Percentiles rank a stretch among this genome's conserved stretches.
phyloP scores from a whole-genome alignment of 73 alveolate genomes.

The Symbiodinium natans region DNA sequence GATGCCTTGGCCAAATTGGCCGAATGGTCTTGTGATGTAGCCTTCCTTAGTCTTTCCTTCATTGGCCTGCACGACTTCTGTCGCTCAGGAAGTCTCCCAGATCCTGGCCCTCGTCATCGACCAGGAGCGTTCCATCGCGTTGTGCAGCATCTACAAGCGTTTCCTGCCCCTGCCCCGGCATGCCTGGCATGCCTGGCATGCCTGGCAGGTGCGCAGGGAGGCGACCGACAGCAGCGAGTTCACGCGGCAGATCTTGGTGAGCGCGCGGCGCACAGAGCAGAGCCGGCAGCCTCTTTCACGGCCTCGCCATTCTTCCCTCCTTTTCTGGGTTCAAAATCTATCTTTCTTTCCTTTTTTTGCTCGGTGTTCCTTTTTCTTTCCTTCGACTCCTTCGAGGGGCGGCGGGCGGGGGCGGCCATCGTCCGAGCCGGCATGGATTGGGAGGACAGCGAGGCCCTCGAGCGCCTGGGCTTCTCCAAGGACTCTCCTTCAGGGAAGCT shows the following conservation, averaged over 20 bases:
- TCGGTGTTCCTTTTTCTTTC: too few species aligned
- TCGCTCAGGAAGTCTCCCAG: background rate
- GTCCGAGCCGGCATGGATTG: conserved; percentile 75
- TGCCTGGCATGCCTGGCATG: too few species aligned
- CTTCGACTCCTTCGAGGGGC: background rate
- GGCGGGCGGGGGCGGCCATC: conserved; percentile 44
- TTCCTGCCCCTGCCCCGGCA: too few species aligned
- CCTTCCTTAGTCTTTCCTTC: too few species aligned
- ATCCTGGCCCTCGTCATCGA: background rate
- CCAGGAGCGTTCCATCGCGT: too few species aligned
- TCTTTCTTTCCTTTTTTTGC: too few species aligned
- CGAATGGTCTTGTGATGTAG: too few species aligned
- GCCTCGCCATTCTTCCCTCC: too few species aligned
- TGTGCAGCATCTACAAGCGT: too few species aligned
- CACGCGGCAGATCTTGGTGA: background rate
- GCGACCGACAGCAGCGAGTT: conserved; percentile 9
- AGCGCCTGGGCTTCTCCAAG: conserved; percentile 62
- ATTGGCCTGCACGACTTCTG: too few species aligned
- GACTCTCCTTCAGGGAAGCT: background rate
- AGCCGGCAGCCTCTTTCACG: background rate
- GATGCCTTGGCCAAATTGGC: too few species aligned
- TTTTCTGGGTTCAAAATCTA: too few species aligned
- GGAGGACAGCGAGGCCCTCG: conserved; percentile 77
- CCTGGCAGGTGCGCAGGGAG: conserved; percentile 15
- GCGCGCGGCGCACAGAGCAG: background rate